Base-by-base conservation (phyloP, 352 stramenopile species). In the Phytophthora cryptogea region DNA sequence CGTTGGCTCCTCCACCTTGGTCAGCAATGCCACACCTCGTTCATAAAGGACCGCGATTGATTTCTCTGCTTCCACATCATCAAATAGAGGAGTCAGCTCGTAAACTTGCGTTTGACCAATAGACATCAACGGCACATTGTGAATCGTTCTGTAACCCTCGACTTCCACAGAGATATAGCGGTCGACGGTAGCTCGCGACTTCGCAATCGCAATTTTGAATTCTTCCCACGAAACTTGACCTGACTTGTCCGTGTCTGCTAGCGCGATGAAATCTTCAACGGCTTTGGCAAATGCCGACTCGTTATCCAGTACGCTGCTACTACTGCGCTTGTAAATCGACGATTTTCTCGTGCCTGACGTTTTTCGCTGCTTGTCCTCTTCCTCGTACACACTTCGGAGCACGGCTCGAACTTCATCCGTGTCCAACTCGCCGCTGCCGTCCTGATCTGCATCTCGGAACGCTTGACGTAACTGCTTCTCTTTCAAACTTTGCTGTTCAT, bases 211-310 rank as follows among this genome's bases (percentile, higher is more conserved):
- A 26, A 82, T 66, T 61, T 93, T 92, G 53, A 96, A 96, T 55
- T 94, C 86, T 59, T 95, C 86, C 76, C 84, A 93, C 31, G 85
- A 94, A 14, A 96, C 82, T 54, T 82, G 70, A 5, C 83, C 84
- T 10, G 83, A 94, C 14, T 73, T 70, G 51, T 96, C 86, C 1
- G 82, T 92, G 45, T 94, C 86, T 16, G 85, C 87, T 4, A 94
- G 56, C 2, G 56, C 72, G 44, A 96, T 77, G 36, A 96, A 96
- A 27, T 93, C 84, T 32, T 94, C 72, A 6, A 95, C 84, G 27
- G 61, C 50, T 40, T 65, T 63, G 26, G 85, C 59, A 39, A 94
- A 60, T 16, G 90, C 80, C 9, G 73, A 33, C n/a, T 92, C 82
- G 59, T 72, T 81, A 1, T 81, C 70, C 13, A 85, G 51, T 31